Percentiles rank a stretch among this genome's conserved stretches.
Conservation (phyloP, 495 filamentous ascomycete species). For the Aspergillus carlsbadensis region DNA sequence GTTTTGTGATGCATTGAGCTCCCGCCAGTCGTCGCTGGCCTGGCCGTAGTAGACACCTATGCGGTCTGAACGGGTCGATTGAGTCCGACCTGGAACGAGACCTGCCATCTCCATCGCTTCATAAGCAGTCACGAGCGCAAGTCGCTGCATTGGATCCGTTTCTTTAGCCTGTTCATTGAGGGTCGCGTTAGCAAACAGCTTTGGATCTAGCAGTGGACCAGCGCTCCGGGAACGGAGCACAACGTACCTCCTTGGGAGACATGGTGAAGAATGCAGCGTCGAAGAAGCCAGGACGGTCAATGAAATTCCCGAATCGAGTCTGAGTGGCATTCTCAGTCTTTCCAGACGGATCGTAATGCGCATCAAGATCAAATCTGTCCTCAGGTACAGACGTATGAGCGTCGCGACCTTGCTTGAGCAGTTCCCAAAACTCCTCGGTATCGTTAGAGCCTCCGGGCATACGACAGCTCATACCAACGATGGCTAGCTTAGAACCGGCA, state of each 20-base stretch:
- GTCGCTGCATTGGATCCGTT: conserved; percentile 32
- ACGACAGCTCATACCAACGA: conserved; percentile 59
- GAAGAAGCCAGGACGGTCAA: conserved; percentile 35
- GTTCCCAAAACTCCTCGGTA: conserved; percentile 33
- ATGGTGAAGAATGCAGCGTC: conserved; percentile 39
- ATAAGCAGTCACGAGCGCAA: conserved; percentile 36
- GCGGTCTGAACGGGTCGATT: conserved; percentile 21
- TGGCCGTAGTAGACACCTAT: conserved; percentile 40
- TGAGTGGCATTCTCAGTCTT: conserved; percentile 32
- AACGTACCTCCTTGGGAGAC: conserved; percentile 17
- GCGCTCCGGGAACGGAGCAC: not conserved
- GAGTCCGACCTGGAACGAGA: conserved; percentile 22
- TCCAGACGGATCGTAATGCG: conserved; percentile 43
- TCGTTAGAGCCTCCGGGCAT: conserved; percentile 39
- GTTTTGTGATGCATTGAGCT: conserved; percentile 28
- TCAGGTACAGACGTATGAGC: conserved; percentile 34
- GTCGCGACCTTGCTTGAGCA: conserved; percentile 40
- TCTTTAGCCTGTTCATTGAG: not conserved
- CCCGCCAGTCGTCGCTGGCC: conserved; percentile 33
- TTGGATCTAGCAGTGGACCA: not conserved
- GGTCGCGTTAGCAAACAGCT: not conserved
- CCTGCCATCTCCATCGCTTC: conserved; percentile 40
- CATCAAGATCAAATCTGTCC: conserved; percentile 43
- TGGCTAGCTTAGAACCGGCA: conserved; percentile 38
- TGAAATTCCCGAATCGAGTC: conserved; percentile 38